Evolutionary conservation across 306 rosid species (phyloP), one percentile per base, ranked within the genome.

Genomic region (Abrus pulchellus): DNA sequence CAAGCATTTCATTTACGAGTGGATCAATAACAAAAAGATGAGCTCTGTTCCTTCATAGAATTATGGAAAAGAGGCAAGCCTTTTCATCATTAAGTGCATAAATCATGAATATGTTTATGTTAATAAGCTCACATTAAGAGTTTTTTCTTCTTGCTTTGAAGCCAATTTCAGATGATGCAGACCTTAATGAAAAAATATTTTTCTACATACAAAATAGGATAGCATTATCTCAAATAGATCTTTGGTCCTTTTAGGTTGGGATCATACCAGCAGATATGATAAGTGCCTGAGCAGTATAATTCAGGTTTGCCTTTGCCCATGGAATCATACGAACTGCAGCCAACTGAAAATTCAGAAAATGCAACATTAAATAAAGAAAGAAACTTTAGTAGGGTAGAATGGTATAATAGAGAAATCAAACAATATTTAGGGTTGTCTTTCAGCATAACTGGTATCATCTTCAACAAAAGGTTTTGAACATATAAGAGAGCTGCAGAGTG

Each of bases 281-380:
- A 64, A 95, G 97, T 74, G 99, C 98, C 88, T 93, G 96, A 76
- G 92, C 99, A 61, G 96, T 93, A 54, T 93, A 90, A 77, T 93
- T 95, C 78, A 93, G 95, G 89, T 95, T 95, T 67, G 90, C 93
- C 87, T 91, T 95, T 6, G 98, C 98, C 99, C 99, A 95, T n/a
- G 98, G 99, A 85, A 95, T 1, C 80, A 45, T 48, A 8, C 97
- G 95, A 82, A 93, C 97, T 10, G 93, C 99, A 75, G 86, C 68
- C 80, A 95, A 80, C 99, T 95, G 85, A 14, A 20, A 77, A 76
- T 59, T 63, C 65, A 55, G 60, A 68, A 40, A 71, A 9, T 45
- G 48, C 55, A 65, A 50, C 69, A 52, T 62, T 52, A 50, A 57
- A 54, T 30, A 36, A 20, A 20, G 20, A 60, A 38, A 41, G 29